Base-by-base conservation (phyloP, 176 grass and related monocot genomes). In the Triticum urartu region DNA sequence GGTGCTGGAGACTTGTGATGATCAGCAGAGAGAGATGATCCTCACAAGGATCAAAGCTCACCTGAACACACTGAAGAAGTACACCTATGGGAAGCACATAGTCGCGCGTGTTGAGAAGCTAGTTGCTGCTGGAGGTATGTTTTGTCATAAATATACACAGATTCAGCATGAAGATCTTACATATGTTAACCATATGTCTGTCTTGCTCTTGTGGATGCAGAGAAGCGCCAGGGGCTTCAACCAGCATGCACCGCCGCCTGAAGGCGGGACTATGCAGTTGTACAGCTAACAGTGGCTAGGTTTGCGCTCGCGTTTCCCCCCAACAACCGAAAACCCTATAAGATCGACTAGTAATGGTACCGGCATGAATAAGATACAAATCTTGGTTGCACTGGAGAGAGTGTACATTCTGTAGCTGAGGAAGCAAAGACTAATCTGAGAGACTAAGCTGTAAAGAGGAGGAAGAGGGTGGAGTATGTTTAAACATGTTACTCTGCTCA, bases 71-170 rank as follows among this genome's bases (percentile, higher is more conserved):
- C 90, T 97, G 1, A 94, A 97, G 88, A 97, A 97, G 72, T 97
- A 94, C 71, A 97, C 94, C 32, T 97, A 92, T 7, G 94, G 94
- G 34, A 97, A 97, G 71, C 92, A 97, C 89, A 94, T 97, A 74
- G 94, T 97, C 64, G 92, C 92, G 1, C 90, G 92, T 4, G 92
- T 97, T 54, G 94, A 97, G 86, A 97, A 97, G 79, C 94, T 97
- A 40, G 92, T 97, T 54, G 88, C 90, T 26, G 90, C 94, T 79
- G 94, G 94, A 89, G 94, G 94, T 97, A 89, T 34, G 45, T 18
- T 66, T 34, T 47, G 61, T 21, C 11, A n/a, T 54, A 11, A 28
- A 77, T 74, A 75, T 6, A 5, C 33, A 17, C 3, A 25, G 9
- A 60, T 48, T 48, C 39, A 43, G 21, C 21, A 25, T 33, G 1